Percentiles rank a stretch among this genome's conserved stretches.
phyloP scores from a whole-genome alignment of 176 grass and related monocot species.

The Tuctoria greenei region DNA sequence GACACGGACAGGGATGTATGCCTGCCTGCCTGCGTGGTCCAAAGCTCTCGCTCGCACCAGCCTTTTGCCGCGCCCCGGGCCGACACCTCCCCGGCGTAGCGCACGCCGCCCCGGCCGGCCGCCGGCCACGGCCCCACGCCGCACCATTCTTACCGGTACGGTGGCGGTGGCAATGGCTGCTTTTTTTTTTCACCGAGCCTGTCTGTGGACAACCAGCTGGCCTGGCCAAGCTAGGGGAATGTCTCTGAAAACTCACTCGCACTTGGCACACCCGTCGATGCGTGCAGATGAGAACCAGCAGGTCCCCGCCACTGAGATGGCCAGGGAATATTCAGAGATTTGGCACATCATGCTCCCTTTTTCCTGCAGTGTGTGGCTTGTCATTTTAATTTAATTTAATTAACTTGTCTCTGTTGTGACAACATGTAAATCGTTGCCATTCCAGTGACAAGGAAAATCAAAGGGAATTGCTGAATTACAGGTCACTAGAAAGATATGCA shows the following conservation, averaged over 20 bases:
- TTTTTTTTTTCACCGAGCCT: neutral
- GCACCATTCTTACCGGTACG: neutral
- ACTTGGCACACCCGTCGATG: too few species aligned
- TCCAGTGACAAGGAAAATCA: neutral
- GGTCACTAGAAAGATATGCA: neutral
- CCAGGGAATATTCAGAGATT: slow-evolving; percentile 41
- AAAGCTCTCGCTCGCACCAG: slow-evolving; percentile 23
- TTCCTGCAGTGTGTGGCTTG: neutral
- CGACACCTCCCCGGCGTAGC: slow-evolving; percentile 48
- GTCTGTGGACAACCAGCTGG: neutral
- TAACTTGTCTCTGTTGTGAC: neutral
- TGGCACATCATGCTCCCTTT: slow-evolving; percentile 36
- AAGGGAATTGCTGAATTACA: neutral
- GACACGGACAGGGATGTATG: neutral
- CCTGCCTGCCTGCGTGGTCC: slow-evolving; percentile 31
- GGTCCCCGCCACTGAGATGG: neutral
- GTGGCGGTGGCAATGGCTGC: too few species aligned
- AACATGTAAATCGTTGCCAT: too few species aligned
- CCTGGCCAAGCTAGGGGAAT: too few species aligned
- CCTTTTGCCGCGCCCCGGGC: slow-evolving; percentile 47
- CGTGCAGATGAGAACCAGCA: too few species aligned
- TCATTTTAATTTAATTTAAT: neutral
- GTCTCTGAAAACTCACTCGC: too few species aligned
- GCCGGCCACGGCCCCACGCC: neutral
- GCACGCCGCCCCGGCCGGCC: slow-evolving; percentile 21